Conservation (phyloP, 2,329 filamentous ascomycete genomes). For the Colletotrichum navitas region DNA sequence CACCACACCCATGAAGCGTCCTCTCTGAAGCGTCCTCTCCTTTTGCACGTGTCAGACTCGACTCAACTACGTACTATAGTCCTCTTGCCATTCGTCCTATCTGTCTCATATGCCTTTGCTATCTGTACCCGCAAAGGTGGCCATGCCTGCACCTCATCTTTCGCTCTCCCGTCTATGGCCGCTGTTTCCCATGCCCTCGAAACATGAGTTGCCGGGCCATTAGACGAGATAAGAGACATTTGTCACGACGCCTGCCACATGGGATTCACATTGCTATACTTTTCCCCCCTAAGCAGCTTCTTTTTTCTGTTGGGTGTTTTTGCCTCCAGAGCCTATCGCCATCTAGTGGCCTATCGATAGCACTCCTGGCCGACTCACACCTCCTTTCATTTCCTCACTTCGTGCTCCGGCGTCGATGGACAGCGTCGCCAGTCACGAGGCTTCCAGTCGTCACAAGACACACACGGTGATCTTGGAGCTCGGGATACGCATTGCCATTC, state of each 20-base stretch:
- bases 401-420: background rate
- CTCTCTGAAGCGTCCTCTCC: slow-evolving; percentile 5
- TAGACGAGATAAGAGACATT: slow-evolving; percentile 8
- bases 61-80: background rate
- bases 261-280: slow-evolving; percentile 13
- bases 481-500: slow-evolving; percentile 11
- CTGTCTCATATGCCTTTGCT: background rate
- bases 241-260: slow-evolving; percentile 25
- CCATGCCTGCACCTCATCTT: slow-evolving; percentile 1
- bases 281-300: slow-evolving; percentile 19
- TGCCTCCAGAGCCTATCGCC: background rate
- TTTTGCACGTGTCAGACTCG: slow-evolving; percentile 36
- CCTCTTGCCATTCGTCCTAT: background rate
- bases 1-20: background rate
- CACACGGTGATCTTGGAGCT: slow-evolving; percentile 5
- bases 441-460: slow-evolving; percentile 24
- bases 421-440: slow-evolving; percentile 10
- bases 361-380: slow-evolving; percentile 4
- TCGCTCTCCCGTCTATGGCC: background rate
- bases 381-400: slow-evolving; percentile 17
- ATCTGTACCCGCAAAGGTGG: background rate
- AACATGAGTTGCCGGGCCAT: slow-evolving; percentile 14
- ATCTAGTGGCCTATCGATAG: background rate
- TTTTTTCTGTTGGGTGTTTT: background rate
- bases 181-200: background rate